Evolutionary conservation across 192 early-diverging fungal genomes (phyloP), one percentile per base, ranked within the genome.

Genomic region (Coemansia sp.): DNA sequence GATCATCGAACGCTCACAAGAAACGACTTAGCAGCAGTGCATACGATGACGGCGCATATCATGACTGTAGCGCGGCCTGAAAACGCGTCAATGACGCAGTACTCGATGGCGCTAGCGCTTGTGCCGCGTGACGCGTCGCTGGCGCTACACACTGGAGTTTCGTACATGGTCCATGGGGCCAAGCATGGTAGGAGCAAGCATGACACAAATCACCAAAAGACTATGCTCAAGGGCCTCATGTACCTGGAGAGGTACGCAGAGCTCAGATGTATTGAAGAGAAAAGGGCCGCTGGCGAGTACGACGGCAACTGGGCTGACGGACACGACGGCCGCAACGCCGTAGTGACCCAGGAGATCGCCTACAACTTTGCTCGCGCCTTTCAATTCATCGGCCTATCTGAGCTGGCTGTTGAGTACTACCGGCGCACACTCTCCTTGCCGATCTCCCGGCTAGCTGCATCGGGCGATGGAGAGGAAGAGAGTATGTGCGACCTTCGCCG

Each of bases 301-400:
- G 58, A 60, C 32, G 26, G 54, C 39, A 15, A 35, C n/a, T 22
- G n/a, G 8, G 24, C 4, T 14, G 14, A 9, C 21, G 40, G 39
- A 27, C 6, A 27, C 12, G 43, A 15, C 24, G 22, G 24, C 19
- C 21, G 29, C 9, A 60, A 70, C 46, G 53, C 64, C 1, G 67
- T 81, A 24, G 72, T 65, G 3, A 67, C 68, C n/a, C 78, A 81
- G 70, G 78, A 81, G 85, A 72, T 81, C 9, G 78, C 78, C 18
- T 99, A 91, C 65, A 99, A 99, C 65, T 61, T 91, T 40, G 97
- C 83, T 0, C 80, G 95, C n/a, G 87, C 88, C 1, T 97, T 91
- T 67, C 97, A 99, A 74, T 84, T 88, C n/a, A 29, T 99, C 33
- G 93, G 91, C 1, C 69, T 94, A 44, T 78, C 76, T 22, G 88